Conservation (phyloP, 2,329 filamentous ascomycete genomes). For the Colletotrichum eleusines region DNA sequence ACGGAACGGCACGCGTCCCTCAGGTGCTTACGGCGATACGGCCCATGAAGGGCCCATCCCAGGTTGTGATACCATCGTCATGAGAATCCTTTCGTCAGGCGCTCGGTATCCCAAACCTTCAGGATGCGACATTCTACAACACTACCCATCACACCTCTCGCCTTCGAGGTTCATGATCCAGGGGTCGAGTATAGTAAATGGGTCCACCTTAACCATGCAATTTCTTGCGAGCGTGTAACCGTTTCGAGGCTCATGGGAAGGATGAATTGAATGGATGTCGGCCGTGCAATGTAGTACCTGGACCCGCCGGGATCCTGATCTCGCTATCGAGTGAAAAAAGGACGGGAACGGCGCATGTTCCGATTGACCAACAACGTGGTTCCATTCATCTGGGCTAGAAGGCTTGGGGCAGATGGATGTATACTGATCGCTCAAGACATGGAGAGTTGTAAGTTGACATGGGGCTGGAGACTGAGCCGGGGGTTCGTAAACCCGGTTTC, state of each 20-base stretch:
- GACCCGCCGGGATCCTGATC: not conserved
- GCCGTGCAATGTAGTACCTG: constrained; percentile 40
- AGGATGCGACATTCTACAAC: constrained; percentile 18
- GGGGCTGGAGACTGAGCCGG: not conserved
- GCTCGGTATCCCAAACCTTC: constrained; percentile 16
- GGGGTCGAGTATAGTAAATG: constrained; percentile 16
- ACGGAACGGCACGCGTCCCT: not conserved
- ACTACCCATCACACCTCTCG: not conserved
- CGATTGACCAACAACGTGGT: constrained; percentile 34
- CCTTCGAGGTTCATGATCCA: not conserved
- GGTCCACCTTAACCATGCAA: not conserved
- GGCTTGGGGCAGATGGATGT: constrained; percentile 33
- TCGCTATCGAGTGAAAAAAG: constrained; percentile 4
- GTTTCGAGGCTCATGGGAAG: not conserved
- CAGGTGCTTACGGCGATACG: not conserved
- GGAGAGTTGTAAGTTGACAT: not conserved
- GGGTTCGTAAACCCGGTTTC: constrained; percentile 3
- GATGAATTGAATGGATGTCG: not conserved
- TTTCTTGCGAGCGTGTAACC: constrained; percentile 12
- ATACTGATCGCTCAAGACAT: constrained; percentile 8
- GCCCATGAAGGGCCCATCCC: not conserved
- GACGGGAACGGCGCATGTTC: constrained; percentile 1
- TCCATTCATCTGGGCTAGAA: constrained; percentile 31
- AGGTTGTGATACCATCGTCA: constrained; percentile 11
- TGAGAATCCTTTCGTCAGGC: constrained; percentile 5